A percentile compares a stretch with the other conserved stretches of the same genome.
phyloP scores from a whole-genome alignment of 768 basidiomycete species.

The Lentinus tigrinus region DNA sequence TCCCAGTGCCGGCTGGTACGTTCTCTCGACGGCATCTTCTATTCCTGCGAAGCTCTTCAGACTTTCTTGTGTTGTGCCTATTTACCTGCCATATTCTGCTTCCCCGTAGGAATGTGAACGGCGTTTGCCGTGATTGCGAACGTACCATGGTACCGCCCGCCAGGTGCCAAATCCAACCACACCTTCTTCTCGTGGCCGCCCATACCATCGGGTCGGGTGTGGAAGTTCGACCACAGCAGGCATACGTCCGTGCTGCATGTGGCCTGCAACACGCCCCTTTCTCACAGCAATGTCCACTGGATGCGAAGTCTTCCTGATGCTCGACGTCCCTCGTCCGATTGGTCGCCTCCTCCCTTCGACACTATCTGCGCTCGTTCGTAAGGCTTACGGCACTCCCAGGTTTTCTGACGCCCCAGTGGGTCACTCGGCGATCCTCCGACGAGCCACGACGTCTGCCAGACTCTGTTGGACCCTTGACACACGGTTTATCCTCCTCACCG shows the following conservation, averaged over 20 bases:
- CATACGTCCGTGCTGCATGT: slow-evolving; percentile 1
- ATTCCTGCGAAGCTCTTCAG: slow-evolving; percentile 3
- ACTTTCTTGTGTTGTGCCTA: slow-evolving; percentile 7
- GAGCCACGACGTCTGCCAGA: background rate
- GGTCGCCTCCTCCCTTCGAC: slow-evolving; percentile 8
- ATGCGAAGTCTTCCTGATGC: slow-evolving; percentile 16
- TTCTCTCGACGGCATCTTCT: slow-evolving; percentile 2
- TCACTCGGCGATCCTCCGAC: slow-evolving; percentile 10
- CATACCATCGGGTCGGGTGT: background rate
- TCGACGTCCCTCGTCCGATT: slow-evolving; percentile 18
- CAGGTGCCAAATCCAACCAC: slow-evolving; percentile 4
- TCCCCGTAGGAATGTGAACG: slow-evolving; percentile 13
- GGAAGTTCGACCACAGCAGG: background rate
- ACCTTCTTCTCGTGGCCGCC: slow-evolving; percentile 5
- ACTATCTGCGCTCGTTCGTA: slow-evolving; percentile 7
- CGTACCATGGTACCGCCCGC: slow-evolving; percentile 9
- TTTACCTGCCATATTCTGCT: slow-evolving; percentile 14
- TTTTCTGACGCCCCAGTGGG: background rate
- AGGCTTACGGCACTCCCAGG: slow-evolving; percentile 11
- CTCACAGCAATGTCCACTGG: slow-evolving; percentile 15
- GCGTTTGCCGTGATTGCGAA: slow-evolving; percentile 7
- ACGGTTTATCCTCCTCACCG: background rate
- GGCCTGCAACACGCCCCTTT: slow-evolving; percentile 1
- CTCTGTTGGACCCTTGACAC: background rate
- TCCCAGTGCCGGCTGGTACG: background rate